phyloP scores from a whole-genome alignment of 2,329 filamentous ascomycete genomes.

The Phaeomoniella chlamydospora region DNA sequence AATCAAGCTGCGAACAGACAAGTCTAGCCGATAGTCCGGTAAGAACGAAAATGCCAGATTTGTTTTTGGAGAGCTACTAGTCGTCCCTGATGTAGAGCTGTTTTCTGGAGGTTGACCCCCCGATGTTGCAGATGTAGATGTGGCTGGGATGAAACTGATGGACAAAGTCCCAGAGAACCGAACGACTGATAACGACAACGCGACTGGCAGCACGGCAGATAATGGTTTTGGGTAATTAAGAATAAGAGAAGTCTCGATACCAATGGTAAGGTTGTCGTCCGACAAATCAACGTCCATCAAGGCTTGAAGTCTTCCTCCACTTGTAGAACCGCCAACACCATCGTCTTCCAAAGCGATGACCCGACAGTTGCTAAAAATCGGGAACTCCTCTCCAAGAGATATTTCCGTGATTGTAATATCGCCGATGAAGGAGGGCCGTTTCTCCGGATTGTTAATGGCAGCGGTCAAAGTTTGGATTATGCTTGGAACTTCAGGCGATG shows the following conservation, averaged over 20 bases:
- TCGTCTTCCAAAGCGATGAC: slow-evolving; percentile 64
- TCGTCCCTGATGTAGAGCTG: slow-evolving; percentile 15
- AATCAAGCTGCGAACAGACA: slow-evolving; percentile 50
- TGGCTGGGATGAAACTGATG: slow-evolving; percentile 75
- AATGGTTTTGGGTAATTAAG: slow-evolving; percentile 88
- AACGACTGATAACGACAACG: slow-evolving; percentile 78
- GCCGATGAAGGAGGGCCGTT: slow-evolving; percentile 83
- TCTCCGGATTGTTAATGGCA: slow-evolving; percentile 70
- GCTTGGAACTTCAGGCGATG: slow-evolving; percentile 28
- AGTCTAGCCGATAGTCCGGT: slow-evolving; percentile 48
- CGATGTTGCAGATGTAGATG: no score
- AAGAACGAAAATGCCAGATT: slow-evolving; percentile 87
- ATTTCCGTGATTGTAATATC: slow-evolving; percentile 90
- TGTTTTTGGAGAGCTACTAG: slow-evolving; percentile 51
- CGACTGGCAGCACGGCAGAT: slow-evolving; percentile 81
- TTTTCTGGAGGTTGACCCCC: slow-evolving; percentile 4
- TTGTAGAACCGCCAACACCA: slow-evolving; percentile 23
- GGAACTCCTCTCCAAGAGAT: slow-evolving; percentile 89
- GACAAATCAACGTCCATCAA: slow-evolving; percentile 94
- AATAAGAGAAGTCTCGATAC: slow-evolving; percentile 83
- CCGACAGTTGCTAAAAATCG: slow-evolving; percentile 95
- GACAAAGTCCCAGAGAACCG: slow-evolving; percentile 90
- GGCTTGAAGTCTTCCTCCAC: slow-evolving; percentile 71
- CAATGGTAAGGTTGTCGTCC: slow-evolving; percentile 81
- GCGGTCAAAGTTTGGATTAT: slow-evolving; percentile 76